These are phyloP conservation scores for Echinosophora koreensis DNA, from an alignment of 306 rosid genomes.

Conservation along the genomic window DNA sequence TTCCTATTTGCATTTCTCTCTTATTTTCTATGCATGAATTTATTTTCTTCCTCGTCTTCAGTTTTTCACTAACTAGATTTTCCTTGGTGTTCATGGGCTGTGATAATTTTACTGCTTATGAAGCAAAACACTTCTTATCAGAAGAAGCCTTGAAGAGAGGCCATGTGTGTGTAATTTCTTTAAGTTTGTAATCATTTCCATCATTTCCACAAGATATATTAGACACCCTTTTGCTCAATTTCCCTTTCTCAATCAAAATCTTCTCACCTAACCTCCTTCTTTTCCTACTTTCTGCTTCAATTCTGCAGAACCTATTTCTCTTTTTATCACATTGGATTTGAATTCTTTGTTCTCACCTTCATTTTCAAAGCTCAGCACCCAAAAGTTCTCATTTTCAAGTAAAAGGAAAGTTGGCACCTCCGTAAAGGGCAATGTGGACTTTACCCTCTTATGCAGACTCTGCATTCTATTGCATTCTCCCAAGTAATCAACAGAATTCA, in stretches of 20 bases:
- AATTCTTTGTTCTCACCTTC: slow-evolving; percentile 39
- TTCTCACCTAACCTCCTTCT: slow-evolving; percentile 41
- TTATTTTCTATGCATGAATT: slow-evolving; percentile 41
- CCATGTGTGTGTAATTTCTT: slow-evolving; percentile 47
- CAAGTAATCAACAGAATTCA: slow-evolving; percentile 67
- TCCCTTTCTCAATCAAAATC: slow-evolving; percentile 50
- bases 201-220: slow-evolving; percentile 28
- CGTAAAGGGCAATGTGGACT: slow-evolving; percentile 67
- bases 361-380: slow-evolving; percentile 70
- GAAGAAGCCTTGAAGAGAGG: slow-evolving; percentile 30
- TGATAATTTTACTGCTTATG: slow-evolving; percentile 43
- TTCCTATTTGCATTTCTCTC: slow-evolving; percentile 60
- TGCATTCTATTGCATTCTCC: slow-evolving; percentile 47
- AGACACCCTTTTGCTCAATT: slow-evolving; percentile 45
- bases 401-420: slow-evolving; percentile 66
- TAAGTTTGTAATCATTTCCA: slow-evolving; percentile 26
- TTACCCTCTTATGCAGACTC: slow-evolving; percentile 53
- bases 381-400: slow-evolving; percentile 68
- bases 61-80: slow-evolving; percentile 42
- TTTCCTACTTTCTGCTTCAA: slow-evolving; percentile 52
- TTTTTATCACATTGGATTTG: slow-evolving; percentile 47
- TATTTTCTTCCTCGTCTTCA: slow-evolving; percentile 41
- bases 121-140: slow-evolving; percentile 40
- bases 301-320: slow-evolving; percentile 44
- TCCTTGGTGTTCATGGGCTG: slow-evolving; percentile 34